Evolutionary conservation across 1,284 basidiomycete genomes (phyloP), one percentile per base, ranked within the genome.

Genomic region (Ustilago shanxiensis): DNA sequence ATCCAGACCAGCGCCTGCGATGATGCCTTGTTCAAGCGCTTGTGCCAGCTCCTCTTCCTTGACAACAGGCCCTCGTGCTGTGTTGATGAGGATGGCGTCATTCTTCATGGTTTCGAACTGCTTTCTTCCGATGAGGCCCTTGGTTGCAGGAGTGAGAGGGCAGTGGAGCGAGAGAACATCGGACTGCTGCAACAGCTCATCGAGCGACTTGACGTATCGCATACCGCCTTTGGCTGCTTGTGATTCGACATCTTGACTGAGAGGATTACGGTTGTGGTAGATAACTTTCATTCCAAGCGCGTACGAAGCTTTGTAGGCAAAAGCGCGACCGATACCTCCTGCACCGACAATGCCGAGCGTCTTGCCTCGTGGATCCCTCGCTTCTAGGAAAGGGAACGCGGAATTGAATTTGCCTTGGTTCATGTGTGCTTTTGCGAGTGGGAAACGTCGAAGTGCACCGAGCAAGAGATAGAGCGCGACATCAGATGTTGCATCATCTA

Each of bases 1-100:
- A 79, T 97, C 95, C 24, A 98, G 88, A 24, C 95, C 95, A 22
- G 93, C 80, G 3, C 92, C 95, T 82, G 66, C 64, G 59, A 74
- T 79, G 44, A 44, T 53, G 28, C 66, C 76, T 13, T 68, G 29
- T 44, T 84, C 66, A 3, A 84, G 67, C 7, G 82, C 82, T n/a
- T 71, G 50, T 10, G 76, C 78, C 6, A 84, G 66, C 44, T 79
- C 80, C 31, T 69, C 31, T 69, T 88, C 88, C 58, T 88, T 86
- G n/a, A 89, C 80, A 13, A 89, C 85, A 5, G 86, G 87, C 0
- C 88, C 89, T 28, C 88, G 79, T 0, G 88, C 86, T 1, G 88
- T 88, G 79, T 89, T 89, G 79, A 89, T 77, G 14, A 89, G 60
- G 14, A 89, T 77, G 0, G 87, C 86, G 0, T 63, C 60, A 1